phyloP scores from a whole-genome alignment of 352 stramenopile species.

The Phytophthora brassicae region DNA sequence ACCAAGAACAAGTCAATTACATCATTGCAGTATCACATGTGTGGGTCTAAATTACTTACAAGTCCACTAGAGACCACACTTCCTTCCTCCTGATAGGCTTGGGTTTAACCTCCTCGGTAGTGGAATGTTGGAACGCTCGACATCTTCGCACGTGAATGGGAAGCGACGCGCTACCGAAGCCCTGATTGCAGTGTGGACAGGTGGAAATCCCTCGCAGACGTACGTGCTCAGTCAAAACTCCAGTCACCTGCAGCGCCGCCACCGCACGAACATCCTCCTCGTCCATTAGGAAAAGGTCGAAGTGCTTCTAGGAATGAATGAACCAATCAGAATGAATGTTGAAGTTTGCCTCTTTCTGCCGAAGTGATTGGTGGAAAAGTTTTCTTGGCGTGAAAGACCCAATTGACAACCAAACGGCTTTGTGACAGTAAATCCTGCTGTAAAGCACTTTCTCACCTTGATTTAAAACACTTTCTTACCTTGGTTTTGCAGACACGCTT shows the following conservation, averaged over 20 bases:
- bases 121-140: constrained; percentile 42
- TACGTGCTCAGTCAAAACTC: constrained; percentile 14
- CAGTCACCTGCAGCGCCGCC: constrained; percentile 28
- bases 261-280: constrained; percentile 44
- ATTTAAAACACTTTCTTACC: no score
- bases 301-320: no score
- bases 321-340: no score
- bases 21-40: neutral
- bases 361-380: no score
- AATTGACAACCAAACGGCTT: no score
- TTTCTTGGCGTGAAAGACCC: no score
- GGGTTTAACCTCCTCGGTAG: constrained; percentile 21
- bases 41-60: constrained; percentile 42
- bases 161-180: constrained; percentile 61
- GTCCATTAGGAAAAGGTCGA: constrained; percentile 30
- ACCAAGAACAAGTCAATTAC: neutral
- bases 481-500: no score
- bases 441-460: no score
- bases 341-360: no score
- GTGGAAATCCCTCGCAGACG: constrained; percentile 27
- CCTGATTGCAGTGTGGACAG: constrained; percentile 63
- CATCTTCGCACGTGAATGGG: constrained; percentile 66
- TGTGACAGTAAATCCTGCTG: no score
- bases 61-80: constrained; percentile 52
- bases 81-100: constrained; percentile 29